Percentiles rank a stretch among this genome's conserved stretches.
Conservation (phyloP, 2,329 filamentous ascomycete genomes). For the Mariannaea elegans region DNA sequence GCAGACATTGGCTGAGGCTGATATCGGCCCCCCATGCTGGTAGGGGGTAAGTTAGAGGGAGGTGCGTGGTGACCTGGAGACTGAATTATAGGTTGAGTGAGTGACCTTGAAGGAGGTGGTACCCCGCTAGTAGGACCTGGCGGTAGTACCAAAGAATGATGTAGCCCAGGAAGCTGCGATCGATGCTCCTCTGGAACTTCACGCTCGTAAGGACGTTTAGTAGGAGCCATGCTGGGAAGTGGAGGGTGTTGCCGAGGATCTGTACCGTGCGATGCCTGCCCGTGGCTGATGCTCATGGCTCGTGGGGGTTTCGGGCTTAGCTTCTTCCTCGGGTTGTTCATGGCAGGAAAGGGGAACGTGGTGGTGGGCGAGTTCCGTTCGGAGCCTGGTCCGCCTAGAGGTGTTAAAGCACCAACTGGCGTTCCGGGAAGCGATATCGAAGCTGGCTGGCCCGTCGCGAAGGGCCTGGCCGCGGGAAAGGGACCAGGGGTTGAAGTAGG, state of each 20-base stretch:
- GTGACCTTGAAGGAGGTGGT: constrained; percentile 44
- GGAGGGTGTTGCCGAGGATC: constrained; percentile 35
- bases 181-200: constrained; percentile 40
- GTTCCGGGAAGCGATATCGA: constrained; percentile 47
- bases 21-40: constrained; percentile 27
- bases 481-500: constrained; percentile 32
- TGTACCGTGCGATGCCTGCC: constrained; percentile 29
- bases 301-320: constrained; percentile 45
- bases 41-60: constrained; percentile 32
- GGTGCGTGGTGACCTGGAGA: constrained; percentile 37
- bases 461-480: constrained; percentile 35
- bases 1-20: constrained; percentile 29
- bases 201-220: constrained; percentile 46
- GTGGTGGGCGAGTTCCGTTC: constrained; percentile 45
- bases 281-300: constrained; percentile 41
- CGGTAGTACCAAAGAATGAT: constrained; percentile 38
- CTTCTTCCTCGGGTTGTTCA: constrained; percentile 41
- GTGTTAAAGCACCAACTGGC: constrained; percentile 40
- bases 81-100: constrained; percentile 48
- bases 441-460: constrained; percentile 39
- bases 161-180: constrained; percentile 35
- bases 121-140: constrained; percentile 30
- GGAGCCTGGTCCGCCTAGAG: constrained; percentile 42
- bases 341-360: constrained; percentile 43
- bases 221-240: constrained; percentile 36